Conservation (phyloP, 257 asterid genomes). For the Apocynum venetum region DNA sequence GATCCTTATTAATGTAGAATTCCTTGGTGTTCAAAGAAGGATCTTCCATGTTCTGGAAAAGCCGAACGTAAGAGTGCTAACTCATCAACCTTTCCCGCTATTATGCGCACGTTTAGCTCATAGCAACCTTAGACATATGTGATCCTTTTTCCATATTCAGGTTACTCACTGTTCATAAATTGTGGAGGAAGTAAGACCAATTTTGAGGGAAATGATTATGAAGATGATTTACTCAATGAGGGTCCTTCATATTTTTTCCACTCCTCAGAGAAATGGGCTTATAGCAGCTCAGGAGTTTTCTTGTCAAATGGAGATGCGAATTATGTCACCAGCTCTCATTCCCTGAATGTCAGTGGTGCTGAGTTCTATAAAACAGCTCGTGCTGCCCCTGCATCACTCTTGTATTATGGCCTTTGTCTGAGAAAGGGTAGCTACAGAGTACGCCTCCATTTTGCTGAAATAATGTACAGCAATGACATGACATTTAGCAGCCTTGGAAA, state of each 20-base stretch:
- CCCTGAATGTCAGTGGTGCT: constrained; percentile 26
- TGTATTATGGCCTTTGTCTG: constrained; percentile 74
- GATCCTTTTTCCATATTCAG: constrained; percentile 32
- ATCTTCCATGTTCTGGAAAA: constrained; percentile 55
- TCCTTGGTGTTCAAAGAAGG: constrained; percentile 68
- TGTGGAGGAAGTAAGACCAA: constrained; percentile 61
- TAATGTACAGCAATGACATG: constrained; percentile 48
- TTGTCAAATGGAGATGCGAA: constrained; percentile 1
- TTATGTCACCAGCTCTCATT: constrained; percentile 22
- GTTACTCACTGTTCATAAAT: constrained; percentile 58
- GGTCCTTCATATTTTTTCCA: constrained; percentile 56
- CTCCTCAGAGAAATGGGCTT: constrained; percentile 59
- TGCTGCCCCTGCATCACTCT: constrained; percentile 68
- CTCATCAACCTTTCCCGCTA: not conserved
- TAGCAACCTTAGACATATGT: not conserved
- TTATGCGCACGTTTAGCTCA: not conserved
- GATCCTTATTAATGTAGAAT: constrained; percentile 22
- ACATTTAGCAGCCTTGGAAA: constrained; percentile 65
- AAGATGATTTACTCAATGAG: constrained; percentile 36
- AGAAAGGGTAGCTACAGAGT: constrained; percentile 78
- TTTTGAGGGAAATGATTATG: constrained; percentile 53
- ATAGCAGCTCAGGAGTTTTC: constrained; percentile 68
- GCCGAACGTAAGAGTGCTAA: constrained; percentile 38
- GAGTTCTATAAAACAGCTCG: constrained; percentile 71
- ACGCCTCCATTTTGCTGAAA: constrained; percentile 89